Percentiles rank a stretch among this genome's conserved stretches.
Evolutionary conservation across 768 basidiomycete species (phyloP).

Genomic region (Ramaria sp.): DNA sequence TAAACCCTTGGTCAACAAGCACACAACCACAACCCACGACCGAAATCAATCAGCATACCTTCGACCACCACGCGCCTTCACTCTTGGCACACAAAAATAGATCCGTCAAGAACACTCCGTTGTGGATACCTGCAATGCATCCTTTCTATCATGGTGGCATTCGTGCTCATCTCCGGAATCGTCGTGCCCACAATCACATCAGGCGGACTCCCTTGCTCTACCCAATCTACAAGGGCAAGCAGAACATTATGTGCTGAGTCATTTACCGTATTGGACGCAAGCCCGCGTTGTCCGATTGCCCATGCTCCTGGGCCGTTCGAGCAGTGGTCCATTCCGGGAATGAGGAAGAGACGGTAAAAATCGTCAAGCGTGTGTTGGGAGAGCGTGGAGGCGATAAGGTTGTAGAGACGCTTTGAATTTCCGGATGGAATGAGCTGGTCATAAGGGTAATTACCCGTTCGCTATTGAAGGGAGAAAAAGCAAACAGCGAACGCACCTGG

Average conservation of each 20-base stretch:
- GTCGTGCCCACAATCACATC: conserved; percentile 12
- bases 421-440: conserved; percentile 21
- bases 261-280: conserved; percentile 4
- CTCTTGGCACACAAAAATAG: not conserved
- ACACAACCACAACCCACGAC: too few relatives aligned
- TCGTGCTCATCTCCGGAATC: not conserved
- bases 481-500: not conserved
- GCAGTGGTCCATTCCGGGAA: conserved; percentile 25
- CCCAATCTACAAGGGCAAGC: conserved; percentile 23
- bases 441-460: not conserved
- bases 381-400: conserved; percentile 14
- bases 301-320: conserved; percentile 18
- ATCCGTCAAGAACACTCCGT: not conserved
- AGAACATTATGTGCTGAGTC: conserved; percentile 19
- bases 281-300: conserved; percentile 16
- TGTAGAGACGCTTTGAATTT: conserved; percentile 17
- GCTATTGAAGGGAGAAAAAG: not conserved
- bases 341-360: conserved; percentile 23
- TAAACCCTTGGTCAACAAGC: too few relatives aligned
- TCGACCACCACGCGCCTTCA: not conserved
- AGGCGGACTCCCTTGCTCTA: conserved; percentile 22
- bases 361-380: conserved; percentile 16
- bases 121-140: conserved; percentile 8
- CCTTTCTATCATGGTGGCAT: not conserved
- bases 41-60: too few relatives aligned